These are phyloP conservation scores for Clonostachys rosea DNA, from an alignment of 2,329 filamentous ascomycete species.

Conservation along the genomic window DNA sequence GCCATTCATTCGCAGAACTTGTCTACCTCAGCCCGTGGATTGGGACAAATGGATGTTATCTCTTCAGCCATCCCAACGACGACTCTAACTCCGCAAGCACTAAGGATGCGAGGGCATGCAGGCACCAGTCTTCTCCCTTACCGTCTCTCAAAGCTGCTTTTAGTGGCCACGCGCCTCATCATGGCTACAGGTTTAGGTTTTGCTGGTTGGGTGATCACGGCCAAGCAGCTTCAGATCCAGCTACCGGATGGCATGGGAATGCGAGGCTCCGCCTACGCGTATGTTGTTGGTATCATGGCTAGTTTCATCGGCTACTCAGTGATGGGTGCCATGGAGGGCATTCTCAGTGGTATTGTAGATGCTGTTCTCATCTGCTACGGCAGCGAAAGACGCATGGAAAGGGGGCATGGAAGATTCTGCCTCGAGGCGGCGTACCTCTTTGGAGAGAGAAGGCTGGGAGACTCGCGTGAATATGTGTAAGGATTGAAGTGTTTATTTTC, in stretches of 20 bases:
- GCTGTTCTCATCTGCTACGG: slow-evolving; percentile 91
- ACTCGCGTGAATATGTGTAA: too few species aligned
- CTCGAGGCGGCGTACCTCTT: slow-evolving; percentile 88
- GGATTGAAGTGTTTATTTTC: too few species aligned
- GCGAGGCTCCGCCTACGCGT: slow-evolving; percentile 86
- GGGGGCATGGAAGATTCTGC: slow-evolving; percentile 73
- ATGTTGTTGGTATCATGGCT: slow-evolving; percentile 87
- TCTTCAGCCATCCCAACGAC: slow-evolving; percentile 69
- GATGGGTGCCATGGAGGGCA: slow-evolving; percentile 84
- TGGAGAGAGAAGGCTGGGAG: slow-evolving; percentile 49
- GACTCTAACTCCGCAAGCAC: slow-evolving; percentile 55
- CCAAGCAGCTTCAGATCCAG: slow-evolving; percentile 66
- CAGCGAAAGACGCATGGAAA: slow-evolving; percentile 71
- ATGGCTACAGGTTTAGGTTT: slow-evolving; percentile 89
- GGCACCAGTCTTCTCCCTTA: slow-evolving; percentile 56
- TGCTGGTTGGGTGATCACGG: slow-evolving; percentile 93
- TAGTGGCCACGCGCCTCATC: slow-evolving; percentile 86
- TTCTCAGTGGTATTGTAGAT: slow-evolving; percentile 82
- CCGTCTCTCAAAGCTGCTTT: slow-evolving; percentile 81
- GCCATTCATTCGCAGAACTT: slow-evolving; percentile 90
- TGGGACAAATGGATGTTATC: slow-evolving; percentile 80
- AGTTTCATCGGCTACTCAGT: slow-evolving; percentile 94
- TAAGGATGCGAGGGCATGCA: slow-evolving; percentile 33
- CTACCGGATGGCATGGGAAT: slow-evolving; percentile 48
- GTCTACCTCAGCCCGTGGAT: slow-evolving; percentile 68